Base-by-base conservation (phyloP, 768 basidiomycete genomes). In the Podaxis sp. region DNA sequence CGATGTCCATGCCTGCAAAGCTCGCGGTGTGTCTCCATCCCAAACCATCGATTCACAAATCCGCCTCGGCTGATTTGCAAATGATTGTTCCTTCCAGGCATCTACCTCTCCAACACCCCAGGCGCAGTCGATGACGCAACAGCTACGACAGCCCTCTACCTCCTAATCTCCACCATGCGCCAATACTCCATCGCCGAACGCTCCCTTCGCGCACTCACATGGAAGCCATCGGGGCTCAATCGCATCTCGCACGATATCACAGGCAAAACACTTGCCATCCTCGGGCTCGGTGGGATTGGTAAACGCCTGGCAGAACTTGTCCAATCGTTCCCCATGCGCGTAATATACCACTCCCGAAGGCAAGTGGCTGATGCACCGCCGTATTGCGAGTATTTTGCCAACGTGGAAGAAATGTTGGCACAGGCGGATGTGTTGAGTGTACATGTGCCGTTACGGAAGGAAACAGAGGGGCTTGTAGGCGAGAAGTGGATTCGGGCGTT, bases 51-150 rank as follows among this genome's bases (percentile, higher is more conserved):
- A n/a, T 22, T 7, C n/a, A n/a, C 15, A 49, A 49, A 49, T 3
- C n/a, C n/a, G 8, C 46, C 1, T 13, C 4, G 22, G 2, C 8
- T 6, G 1, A 51, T 2, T 28, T 51, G 3, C n/a, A 11, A n/a
- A 24, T 2, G 0, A 6, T 22, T 24, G 12, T 51, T 22, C n/a
- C 49, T 24, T 52, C n/a, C 64, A 89, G 90, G 88, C 11, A 92
- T 95, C 67, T 79, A 75, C 39, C 85, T 96, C 22, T 94, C 95
- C 8, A 95, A 96, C 71, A 96, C 94, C 0, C 94, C 95, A 0
- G 87, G 89, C 13, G 92, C 93, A 3, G 95, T 96, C 54, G 88
- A 96, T 74, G 92, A 95, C 66, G 93, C 89, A 9, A 95, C 94
- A 1, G 95, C 95, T 0, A 95, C 93, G 0, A 93, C 92, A 0